A percentile compares a stretch with the other conserved stretches of the same genome.
phyloP scores from a whole-genome alignment of 768 basidiomycete species.

The Macrolepiota dolichaula region DNA sequence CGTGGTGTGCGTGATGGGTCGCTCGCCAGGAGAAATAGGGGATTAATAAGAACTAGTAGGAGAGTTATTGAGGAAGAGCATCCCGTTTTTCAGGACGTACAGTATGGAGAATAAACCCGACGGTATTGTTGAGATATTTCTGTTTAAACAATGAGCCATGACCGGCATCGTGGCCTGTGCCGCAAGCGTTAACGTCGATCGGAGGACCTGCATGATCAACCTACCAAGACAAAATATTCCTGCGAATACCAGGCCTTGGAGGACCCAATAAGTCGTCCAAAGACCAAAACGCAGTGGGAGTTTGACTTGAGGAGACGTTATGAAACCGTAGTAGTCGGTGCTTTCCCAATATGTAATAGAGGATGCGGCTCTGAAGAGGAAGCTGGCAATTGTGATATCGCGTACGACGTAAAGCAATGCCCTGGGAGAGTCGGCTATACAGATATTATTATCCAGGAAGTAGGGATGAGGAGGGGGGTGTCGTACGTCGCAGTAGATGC shows the following conservation, averaged over 20 bases:
- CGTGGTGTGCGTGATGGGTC: slow-evolving; percentile 69
- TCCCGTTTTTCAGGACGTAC: slow-evolving; percentile 20
- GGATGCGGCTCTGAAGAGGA: slow-evolving; percentile 41
- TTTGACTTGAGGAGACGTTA: slow-evolving; percentile 28
- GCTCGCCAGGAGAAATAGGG: slow-evolving; percentile 67
- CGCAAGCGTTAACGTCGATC: not conserved
- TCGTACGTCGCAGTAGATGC: slow-evolving; percentile 41
- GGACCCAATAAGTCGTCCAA: slow-evolving; percentile 48
- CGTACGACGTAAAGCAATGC: slow-evolving; percentile 42
- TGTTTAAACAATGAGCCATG: slow-evolving; percentile 38
- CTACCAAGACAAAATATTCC: slow-evolving; percentile 53
- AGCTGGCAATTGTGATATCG: slow-evolving; percentile 37
- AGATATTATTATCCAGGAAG: not conserved
- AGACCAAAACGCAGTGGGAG: slow-evolving; percentile 27
- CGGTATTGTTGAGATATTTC: slow-evolving; percentile 33
- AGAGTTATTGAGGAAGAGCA: slow-evolving; percentile 11
- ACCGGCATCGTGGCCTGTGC: slow-evolving; percentile 41
- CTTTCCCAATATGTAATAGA: slow-evolving; percentile 38
- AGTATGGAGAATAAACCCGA: slow-evolving; percentile 50
- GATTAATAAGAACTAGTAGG: slow-evolving; percentile 43
- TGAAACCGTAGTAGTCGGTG: slow-evolving; percentile 34
- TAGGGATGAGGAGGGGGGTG: not conserved
- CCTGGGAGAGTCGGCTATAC: slow-evolving; percentile 32
- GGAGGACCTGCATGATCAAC: not conserved
- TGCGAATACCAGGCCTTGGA: slow-evolving; percentile 48